Evolutionary conservation across 305 asterid genomes (phyloP), one percentile per base, ranked within the genome.

Genomic region (Plantago lanceolata): DNA sequence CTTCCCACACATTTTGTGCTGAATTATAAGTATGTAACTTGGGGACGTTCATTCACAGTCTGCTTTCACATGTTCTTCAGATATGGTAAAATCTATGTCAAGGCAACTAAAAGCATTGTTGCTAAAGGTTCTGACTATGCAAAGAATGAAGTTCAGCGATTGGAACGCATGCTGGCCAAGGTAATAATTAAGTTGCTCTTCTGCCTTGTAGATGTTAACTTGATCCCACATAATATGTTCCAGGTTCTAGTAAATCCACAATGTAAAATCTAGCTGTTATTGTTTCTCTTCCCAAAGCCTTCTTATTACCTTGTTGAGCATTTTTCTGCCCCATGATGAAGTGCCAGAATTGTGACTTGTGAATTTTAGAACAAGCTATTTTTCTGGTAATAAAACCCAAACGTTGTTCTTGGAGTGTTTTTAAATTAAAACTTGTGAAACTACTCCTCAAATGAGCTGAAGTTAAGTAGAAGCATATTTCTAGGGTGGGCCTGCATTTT

Each of bases 141-240:
- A 64, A 85, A 77, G 81, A 89, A 85, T 45, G 98, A 92, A 79
- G 73, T 84, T 73, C 79, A 64, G 68, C 81, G 96, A 33, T 71
- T 92, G 71, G 96, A 92, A 18, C 93, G 98, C 68, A 71, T 92
- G 55, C 83, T 92, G 75, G 78, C 91, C 71, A 89, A 92, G 98
- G 98, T 92, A 85, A 35, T 40, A 29, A 14, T 20, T 53, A 17
- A 53, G 35, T 50, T 4, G 3, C 20, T 45, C 55, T 18, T 69
- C 52, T 63, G 52, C 26, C 48, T 18, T 19, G 19, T 43, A 26
- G 37, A 37, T 67, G 48, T 18, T 64, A 43, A 59, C 48, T 45
- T 40, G 45, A 40, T 9, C 11, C 45, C 45, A 9, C 40, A 33
- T 33, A 0, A 5, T 40, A 15, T 8, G 14, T 40, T 40, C 45